Conservation (phyloP, 2,329 filamentous ascomycete genomes). For the Exophiala xenobiotica region DNA sequence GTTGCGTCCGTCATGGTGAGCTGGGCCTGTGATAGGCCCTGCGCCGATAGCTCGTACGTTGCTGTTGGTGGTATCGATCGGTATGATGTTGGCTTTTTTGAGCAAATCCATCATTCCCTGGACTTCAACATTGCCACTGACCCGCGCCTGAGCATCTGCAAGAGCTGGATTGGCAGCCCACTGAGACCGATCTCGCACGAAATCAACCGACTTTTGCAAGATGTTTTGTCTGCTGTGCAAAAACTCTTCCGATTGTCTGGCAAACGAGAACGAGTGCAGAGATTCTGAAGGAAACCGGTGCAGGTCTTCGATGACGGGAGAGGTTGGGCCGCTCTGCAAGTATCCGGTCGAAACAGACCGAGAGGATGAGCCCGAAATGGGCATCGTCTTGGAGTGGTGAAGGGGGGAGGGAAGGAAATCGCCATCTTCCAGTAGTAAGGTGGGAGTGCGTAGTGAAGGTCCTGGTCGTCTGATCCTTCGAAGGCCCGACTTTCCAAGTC, state of each 20-base stretch:
- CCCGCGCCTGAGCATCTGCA: conserved; percentile 77
- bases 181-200: conserved; percentile 88
- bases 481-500: conserved; percentile 79
- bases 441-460: conserved; percentile 61
- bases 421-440: conserved; percentile 61
- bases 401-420: conserved; percentile 58
- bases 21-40: conserved; percentile 78
- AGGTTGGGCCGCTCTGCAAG: conserved; percentile 62
- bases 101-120: conserved; percentile 90
- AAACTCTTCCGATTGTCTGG: conserved; percentile 89
- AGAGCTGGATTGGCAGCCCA: conserved; percentile 75
- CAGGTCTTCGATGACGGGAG: conserved; percentile 79
- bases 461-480: conserved; percentile 88
- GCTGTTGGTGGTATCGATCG: conserved; percentile 57
- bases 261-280: conserved; percentile 96
- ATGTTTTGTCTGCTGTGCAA: conserved; percentile 90
- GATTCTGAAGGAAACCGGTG: conserved; percentile 93
- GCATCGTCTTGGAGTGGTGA: conserved; percentile 69
- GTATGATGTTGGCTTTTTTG: conserved; percentile 75
- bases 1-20: conserved; percentile 70
- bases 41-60: conserved; percentile 44
- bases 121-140: conserved; percentile 78
- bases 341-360: conserved; percentile 40
- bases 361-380: conserved; percentile 59
- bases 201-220: conserved; percentile 89